Evolutionary conservation across 139 green algal genomes (phyloP).

Genomic region (Chlorella sp.): DNA sequence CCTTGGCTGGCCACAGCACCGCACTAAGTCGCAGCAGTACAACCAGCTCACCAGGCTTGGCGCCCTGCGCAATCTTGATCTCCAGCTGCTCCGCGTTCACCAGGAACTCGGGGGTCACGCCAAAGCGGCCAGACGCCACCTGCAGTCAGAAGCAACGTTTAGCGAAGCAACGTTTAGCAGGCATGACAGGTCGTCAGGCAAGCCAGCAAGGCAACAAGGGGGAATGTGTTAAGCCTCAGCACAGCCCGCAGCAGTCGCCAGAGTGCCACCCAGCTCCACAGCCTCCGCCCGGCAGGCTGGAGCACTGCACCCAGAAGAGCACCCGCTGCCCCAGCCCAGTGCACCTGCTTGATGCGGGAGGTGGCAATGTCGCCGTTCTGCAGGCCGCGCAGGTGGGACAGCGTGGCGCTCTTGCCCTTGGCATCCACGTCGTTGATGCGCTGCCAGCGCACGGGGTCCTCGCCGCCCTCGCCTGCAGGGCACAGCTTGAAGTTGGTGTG

Average conservation of each 20-base stretch:
- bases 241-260: no score
- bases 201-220: no score
- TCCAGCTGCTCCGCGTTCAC: constrained; percentile 98
- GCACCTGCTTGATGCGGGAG: constrained; percentile 96
- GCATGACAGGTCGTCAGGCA: no score
- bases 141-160: constrained; percentile 47
- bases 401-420: constrained; percentile 76
- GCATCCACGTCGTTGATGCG: constrained; percentile 80
- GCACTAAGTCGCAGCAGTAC: no score
- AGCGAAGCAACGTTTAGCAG: no score
- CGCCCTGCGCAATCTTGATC: constrained; percentile 96
- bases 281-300: no score
- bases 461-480: constrained; percentile 87
- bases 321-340: no score
- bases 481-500: no score
- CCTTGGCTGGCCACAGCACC: no score
- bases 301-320: no score
- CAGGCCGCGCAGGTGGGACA: constrained; percentile 95
- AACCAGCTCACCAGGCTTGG: constrained; percentile 52
- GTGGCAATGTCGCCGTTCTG: constrained; percentile 95
- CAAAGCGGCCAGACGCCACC: constrained; percentile 96
- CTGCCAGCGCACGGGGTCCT: constrained; percentile 92
- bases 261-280: no score
- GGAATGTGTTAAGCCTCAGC: no score
- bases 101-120: constrained; percentile 98